Base-by-base conservation (phyloP, 2,329 filamentous ascomycete genomes). In the Colletotrichum sp. region DNA sequence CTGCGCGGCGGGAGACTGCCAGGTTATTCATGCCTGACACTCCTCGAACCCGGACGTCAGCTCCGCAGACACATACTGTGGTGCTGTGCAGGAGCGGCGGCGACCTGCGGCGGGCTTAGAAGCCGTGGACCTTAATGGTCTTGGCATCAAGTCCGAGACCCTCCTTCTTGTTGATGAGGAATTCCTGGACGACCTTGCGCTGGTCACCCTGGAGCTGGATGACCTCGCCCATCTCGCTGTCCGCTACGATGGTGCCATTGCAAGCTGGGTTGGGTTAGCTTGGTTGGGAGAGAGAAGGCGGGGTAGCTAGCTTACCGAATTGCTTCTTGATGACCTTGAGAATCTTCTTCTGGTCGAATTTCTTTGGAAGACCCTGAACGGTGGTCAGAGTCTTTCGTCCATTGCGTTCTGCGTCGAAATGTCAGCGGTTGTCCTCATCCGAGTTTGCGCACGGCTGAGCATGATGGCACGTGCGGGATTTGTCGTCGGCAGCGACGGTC, bases 321-420 rank as follows among this genome's bases (percentile, higher is more conserved):
- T 98, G 97, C 93, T 99, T 99, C 94, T 99, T 99, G 91, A 99
- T 98, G 88, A 98, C 96, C 91, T 98, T 98, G 84, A 99, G 93
- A 86, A 99, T 98, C 91, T 98, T 98, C 93, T 98, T 99, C 89
- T 97, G 96, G 89, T 98, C 96, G 85, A 98, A 99, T 87, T 99
- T 98, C 91, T 97, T 97, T 79, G 97, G 96, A 84, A 99, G 93
- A 89, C 97, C 97, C 92, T 99, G 96, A 84, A 99, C 96, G 83
- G 97, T 99, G 83, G 97, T 99, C 94, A 99, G 92, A 91, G 97
- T 99, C 93, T 99, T 99, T 89, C 97, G 97, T 93, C 97, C 97
- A 99, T 99, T 99, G 90, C 97, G 97, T 91, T 99, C 96, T 99
- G 87, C 39, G 64, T 62, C 15, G 72, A 44, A 67, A 79, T 75